Evolutionary conservation across 495 filamentous ascomycete species (phyloP), one percentile per base, ranked within the genome.

Genomic region (Hamigera avellanea): DNA sequence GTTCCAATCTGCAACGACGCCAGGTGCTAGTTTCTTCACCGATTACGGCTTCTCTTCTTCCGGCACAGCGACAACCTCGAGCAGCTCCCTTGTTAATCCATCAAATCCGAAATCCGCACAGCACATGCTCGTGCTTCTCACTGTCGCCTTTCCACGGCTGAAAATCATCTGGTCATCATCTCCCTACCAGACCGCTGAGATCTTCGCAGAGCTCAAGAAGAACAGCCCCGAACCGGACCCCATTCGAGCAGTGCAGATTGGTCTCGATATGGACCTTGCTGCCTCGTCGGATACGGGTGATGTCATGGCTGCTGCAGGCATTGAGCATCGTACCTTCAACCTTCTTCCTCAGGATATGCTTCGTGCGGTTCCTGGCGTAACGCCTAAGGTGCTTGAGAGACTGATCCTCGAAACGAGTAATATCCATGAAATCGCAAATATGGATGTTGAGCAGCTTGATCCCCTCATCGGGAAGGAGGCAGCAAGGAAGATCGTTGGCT

Each of bases 101-200:
- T 57, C 60, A 1, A 63, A 61, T 8, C 67, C 75, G 3, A 75
- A 73, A 40, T 89, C 95, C 50, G 67, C 95, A 23, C 91, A 98
- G 53, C 78, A 83, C 41, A 89, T 95, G 60, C 70, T 98, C 37
- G 91, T 95, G 12, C 70, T 98, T 14, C 72, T 98, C 5, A 94
- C 87, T 0, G 76, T 96, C 19, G 86, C 93, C 0, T 98, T 96
- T 49, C 91, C 91, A 2, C 72, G 74, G 6, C 69, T 98, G 18
- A 78, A 81, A 36, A 80, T 98, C 35, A 88, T 98, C 43, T 98
- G 91, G 91, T 89, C 83, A 7, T 83, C 77, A 0, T 84, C 76
- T 13, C 89, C 91, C 0, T 95, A 94, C 53, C 89, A 98, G 56
- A 96, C 93, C 1, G 91, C 91, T 4, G 86, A 95, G 62, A 96